A percentile compares a stretch with the other conserved stretches of the same genome.
Conservation (phyloP, 2,329 filamentous ascomycete species). For the Penicillium sp. region DNA sequence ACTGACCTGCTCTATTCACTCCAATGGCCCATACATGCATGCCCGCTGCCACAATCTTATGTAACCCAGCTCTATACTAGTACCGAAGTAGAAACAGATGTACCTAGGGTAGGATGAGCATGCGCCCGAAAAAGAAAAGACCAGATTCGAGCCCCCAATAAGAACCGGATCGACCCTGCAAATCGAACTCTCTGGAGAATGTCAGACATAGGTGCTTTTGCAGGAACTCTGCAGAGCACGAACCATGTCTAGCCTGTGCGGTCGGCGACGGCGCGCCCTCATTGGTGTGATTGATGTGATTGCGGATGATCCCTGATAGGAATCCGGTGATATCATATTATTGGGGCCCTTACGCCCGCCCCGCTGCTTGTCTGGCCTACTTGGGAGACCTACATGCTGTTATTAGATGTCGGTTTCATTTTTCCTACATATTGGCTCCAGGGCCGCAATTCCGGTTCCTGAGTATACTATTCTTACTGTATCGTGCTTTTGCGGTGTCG, state of each 20-base stretch:
- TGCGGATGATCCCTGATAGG: background rate
- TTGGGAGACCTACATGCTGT: background rate
- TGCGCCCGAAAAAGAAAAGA: background rate
- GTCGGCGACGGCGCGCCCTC: background rate
- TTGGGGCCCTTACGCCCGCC: conserved; percentile 5
- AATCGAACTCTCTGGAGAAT: conserved; percentile 7
- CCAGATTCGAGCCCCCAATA: background rate
- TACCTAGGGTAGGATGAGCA: background rate
- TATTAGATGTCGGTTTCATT: conserved; percentile 3
- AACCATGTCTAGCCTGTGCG: background rate
- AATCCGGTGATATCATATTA: conserved; percentile 10
- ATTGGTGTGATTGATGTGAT: background rate
- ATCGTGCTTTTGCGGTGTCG: background rate
- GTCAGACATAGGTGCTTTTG: conserved; percentile 8
- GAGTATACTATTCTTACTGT: background rate
- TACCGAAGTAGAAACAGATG: background rate
- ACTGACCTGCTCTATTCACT: background rate
- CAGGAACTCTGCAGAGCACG: conserved; percentile 8
- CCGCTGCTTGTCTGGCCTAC: background rate
- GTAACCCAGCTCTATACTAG: background rate
- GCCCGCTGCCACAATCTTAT: conserved; percentile 1
- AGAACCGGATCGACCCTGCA: conserved; percentile 4
- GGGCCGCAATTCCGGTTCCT: background rate
- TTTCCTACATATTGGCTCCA: background rate
- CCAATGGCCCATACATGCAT: background rate